Evolutionary conservation across 352 stramenopile genomes (phyloP).

Genomic region (Pythium scleroteichum): DNA sequence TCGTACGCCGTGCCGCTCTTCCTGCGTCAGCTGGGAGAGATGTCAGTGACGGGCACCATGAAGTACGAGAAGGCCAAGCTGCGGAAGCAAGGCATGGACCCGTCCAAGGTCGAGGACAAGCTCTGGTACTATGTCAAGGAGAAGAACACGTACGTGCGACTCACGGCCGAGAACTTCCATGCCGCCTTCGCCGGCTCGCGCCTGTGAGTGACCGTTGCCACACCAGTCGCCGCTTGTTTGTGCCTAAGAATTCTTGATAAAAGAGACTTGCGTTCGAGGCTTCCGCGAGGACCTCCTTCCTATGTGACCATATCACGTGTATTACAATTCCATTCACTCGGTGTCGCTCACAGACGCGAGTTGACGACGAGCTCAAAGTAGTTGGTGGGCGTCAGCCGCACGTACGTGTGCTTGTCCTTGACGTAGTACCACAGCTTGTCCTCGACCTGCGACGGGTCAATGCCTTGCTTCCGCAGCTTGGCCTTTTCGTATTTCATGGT

Average conservation of each 20-base stretch:
- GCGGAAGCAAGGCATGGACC: conserved; percentile 74
- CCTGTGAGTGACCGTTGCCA: too few species aligned
- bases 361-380: conserved; percentile 51
- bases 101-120: conserved; percentile 51
- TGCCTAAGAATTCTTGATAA: not conserved
- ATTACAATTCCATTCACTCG: too few species aligned
- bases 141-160: conserved; percentile 47
- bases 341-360: conserved; percentile 42
- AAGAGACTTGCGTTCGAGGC: too few species aligned
- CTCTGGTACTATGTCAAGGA: conserved; percentile 63
- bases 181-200: conserved; percentile 51
- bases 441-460: conserved; percentile 53
- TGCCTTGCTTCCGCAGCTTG: conserved; percentile 78
- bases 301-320: too few species aligned
- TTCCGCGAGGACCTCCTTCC: too few species aligned
- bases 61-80: conserved; percentile 91
- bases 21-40: conserved; percentile 65
- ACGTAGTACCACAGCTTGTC: conserved; percentile 64
- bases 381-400: conserved; percentile 47
- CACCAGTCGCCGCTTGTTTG: not conserved
- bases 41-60: conserved; percentile 87
- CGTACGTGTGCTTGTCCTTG: conserved; percentile 42
- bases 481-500: conserved; percentile 93
- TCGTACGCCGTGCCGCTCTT: conserved; percentile 86
- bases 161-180: conserved; percentile 65